These are phyloP conservation scores for Ambrosia hybrid DNA, from an alignment of 140 eudicot species.

Conservation along the genomic window DNA sequence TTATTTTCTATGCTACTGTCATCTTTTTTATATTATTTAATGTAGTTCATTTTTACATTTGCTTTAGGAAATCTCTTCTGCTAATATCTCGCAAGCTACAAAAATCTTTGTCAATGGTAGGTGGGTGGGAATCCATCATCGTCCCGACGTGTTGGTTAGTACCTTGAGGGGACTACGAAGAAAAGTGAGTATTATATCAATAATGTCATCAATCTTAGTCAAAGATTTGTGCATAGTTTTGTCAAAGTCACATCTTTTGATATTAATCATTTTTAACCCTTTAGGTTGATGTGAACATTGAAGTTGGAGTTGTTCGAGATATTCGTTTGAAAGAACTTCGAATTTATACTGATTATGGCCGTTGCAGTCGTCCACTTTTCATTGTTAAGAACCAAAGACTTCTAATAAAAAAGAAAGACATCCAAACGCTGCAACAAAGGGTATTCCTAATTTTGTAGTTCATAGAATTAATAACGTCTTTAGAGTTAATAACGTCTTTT, in stretches of 20 bases:
- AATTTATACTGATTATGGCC: conserved; percentile 95
- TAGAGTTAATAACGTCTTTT: not conserved
- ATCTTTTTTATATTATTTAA: not conserved
- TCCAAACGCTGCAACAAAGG: conserved; percentile 77
- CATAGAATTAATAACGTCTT: not conserved
- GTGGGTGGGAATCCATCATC: conserved; percentile 97
- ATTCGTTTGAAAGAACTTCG: conserved; percentile 89
- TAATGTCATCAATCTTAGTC: conserved; percentile 3
- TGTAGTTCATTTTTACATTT: not conserved
- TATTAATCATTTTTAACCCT: not conserved
- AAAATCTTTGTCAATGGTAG: conserved; percentile 95
- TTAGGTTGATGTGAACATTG: conserved; percentile 84
- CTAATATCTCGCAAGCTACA: conserved; percentile 89
- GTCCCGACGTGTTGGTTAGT: conserved; percentile 87
- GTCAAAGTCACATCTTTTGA: not conserved
- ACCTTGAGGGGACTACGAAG: conserved; percentile 73
- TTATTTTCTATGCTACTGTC: not conserved
- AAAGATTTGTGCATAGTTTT: conserved; percentile 4
- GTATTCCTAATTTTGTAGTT: conserved; percentile 30
- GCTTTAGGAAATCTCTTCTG: conserved; percentile 83
- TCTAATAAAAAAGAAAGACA: conserved; percentile 77
- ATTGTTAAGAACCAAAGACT: conserved; percentile 96
- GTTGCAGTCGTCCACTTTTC: conserved; percentile 96
- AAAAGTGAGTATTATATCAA: conserved; percentile 45
- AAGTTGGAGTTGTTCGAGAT: conserved; percentile 94